phyloP scores from a whole-genome alignment of 2,329 filamentous ascomycete genomes.

The Fonsecaea nubica region DNA sequence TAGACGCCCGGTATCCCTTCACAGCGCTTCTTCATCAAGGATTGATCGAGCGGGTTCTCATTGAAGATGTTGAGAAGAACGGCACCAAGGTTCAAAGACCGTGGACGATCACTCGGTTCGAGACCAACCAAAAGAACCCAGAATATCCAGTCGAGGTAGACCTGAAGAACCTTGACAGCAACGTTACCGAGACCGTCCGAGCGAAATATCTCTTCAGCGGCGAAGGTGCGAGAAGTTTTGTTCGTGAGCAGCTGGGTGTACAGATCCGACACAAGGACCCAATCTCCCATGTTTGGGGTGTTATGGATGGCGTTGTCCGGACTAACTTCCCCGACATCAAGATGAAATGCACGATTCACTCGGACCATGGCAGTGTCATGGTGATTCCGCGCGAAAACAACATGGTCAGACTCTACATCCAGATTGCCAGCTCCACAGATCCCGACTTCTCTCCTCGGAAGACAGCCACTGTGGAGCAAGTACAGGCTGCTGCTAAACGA shows the following conservation, averaged over 20 bases:
- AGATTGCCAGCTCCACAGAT: conserved; percentile 68
- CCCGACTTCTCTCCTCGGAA: conserved; percentile 67
- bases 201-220: conserved; percentile 69
- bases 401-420: conserved; percentile 59
- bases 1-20: conserved; percentile 69
- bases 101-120: conserved; percentile 67
- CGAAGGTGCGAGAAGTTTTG: conserved; percentile 67
- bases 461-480: conserved; percentile 64
- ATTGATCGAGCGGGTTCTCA: conserved; percentile 67
- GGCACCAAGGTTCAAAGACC: conserved; percentile 63
- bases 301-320: conserved; percentile 70
- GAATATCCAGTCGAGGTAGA: conserved; percentile 82
- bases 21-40: conserved; percentile 69
- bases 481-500: conserved; percentile 63
- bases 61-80: conserved; percentile 66
- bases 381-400: conserved; percentile 62
- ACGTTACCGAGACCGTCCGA: conserved; percentile 68
- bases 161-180: conserved; percentile 77
- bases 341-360: conserved; percentile 72
- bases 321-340: conserved; percentile 70
- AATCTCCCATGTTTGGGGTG: conserved; percentile 69
- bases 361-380: conserved; percentile 68
- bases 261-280: conserved; percentile 69
- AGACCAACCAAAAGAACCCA: conserved; percentile 65
- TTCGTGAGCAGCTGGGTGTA: conserved; percentile 69